Percentiles rank a stretch among this genome's conserved stretches.
Evolutionary conservation across 1,284 basidiomycete species (phyloP).

Genomic region (Rhodotorula sp.): DNA sequence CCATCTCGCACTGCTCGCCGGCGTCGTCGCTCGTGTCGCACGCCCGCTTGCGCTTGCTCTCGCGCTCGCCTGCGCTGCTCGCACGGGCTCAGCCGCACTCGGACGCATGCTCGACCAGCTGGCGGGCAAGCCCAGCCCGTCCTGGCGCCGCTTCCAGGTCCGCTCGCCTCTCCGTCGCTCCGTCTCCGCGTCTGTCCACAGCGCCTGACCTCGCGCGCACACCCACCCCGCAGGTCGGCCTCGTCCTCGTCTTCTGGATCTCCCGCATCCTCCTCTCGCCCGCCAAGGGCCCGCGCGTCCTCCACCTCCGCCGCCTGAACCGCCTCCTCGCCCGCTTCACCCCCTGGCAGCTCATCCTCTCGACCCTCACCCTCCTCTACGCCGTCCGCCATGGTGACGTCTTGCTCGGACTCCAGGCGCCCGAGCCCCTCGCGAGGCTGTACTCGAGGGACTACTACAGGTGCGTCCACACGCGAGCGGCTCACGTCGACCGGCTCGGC

Average conservation of each 20-base stretch:
- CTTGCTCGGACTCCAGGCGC: constrained; percentile 63
- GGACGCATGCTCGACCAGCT: constrained; percentile 75
- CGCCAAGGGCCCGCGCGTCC: constrained; percentile 62
- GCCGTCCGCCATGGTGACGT: constrained; percentile 82
- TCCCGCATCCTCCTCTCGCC: constrained; percentile 72
- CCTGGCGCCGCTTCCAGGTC: constrained; percentile 73
- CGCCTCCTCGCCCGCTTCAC: constrained; percentile 69
- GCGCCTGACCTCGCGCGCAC: background rate
- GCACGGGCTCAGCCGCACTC: too few relatives aligned
- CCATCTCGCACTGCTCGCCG: too few relatives aligned
- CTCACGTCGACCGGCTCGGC: background rate
- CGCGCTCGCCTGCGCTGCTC: background rate
- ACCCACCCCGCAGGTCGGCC: constrained; percentile 61
- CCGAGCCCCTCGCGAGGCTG: constrained; percentile 84
- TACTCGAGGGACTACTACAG: constrained; percentile 40
- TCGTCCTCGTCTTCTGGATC: constrained; percentile 86
- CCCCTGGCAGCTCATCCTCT: constrained; percentile 90
- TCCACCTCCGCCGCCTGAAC: constrained; percentile 61
- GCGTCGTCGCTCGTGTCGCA: background rate
- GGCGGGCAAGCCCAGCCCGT: constrained; percentile 68
- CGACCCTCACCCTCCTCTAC: constrained; percentile 79
- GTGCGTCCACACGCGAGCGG: background rate
- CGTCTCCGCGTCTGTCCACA: too few relatives aligned
- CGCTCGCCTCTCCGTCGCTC: constrained; percentile 19
- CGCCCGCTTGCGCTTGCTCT: background rate